phyloP scores from a whole-genome alignment of 108 stramenopile genomes.

The Seminavis robusta region DNA sequence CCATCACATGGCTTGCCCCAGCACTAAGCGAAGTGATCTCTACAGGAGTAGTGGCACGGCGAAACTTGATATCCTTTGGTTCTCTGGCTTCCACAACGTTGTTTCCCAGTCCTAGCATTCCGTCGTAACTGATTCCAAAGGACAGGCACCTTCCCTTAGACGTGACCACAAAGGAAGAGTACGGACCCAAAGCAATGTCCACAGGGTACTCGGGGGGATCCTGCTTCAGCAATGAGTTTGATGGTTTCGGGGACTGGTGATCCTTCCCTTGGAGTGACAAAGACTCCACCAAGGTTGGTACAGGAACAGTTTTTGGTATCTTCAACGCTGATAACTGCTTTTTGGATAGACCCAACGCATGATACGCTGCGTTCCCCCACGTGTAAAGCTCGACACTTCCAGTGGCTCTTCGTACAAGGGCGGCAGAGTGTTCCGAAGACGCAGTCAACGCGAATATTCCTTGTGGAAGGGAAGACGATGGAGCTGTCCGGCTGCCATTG shows the following conservation, averaged over 20 bases:
- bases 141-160: slow-evolving; percentile 54
- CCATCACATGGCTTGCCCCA: slow-evolving; percentile 57
- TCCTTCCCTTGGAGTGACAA: too few relatives aligned
- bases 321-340: not conserved
- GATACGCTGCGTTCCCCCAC: slow-evolving; percentile 74
- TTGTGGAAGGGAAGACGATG: slow-evolving; percentile 29
- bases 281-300: slow-evolving; percentile 11
- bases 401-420: slow-evolving; percentile 65
- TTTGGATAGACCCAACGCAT: slow-evolving; percentile 45
- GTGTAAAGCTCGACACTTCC: slow-evolving; percentile 74
- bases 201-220: too few relatives aligned
- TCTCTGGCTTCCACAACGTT: slow-evolving; percentile 16
- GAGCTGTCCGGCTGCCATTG: not conserved
- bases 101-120: slow-evolving; percentile 58
- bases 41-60: too few relatives aligned
- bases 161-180: slow-evolving; percentile 66
- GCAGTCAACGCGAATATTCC: slow-evolving; percentile 82
- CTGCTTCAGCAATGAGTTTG: too few relatives aligned
- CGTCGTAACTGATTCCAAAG: slow-evolving; percentile 69
- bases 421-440: slow-evolving; percentile 70
- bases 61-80: slow-evolving; percentile 52
- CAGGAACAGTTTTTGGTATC: slow-evolving; percentile 1
- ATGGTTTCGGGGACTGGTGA: too few relatives aligned
- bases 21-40: slow-evolving; percentile 58
- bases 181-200: slow-evolving; percentile 60